A percentile compares a stretch with the other conserved stretches of the same genome.
Conservation (phyloP, 192 early-diverging fungal genomes). For the Podila epicladia region DNA sequence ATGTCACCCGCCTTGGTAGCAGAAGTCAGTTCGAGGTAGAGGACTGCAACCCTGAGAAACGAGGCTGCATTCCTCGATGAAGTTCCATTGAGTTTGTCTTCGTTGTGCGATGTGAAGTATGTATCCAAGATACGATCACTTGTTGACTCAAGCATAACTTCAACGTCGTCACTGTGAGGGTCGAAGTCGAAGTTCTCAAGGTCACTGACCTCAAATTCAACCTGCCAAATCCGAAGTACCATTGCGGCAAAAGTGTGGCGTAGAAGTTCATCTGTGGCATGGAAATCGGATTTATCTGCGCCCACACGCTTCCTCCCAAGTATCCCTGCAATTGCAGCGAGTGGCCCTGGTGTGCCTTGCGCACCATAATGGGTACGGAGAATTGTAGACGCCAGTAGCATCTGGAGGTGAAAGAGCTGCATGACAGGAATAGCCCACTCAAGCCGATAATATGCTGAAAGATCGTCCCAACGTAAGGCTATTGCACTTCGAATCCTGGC, state of each 20-base stretch:
- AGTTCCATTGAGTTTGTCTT: neutral
- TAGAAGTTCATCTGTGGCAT: constrained; percentile 15
- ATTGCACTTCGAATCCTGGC: neutral
- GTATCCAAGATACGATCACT: neutral
- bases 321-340: neutral
- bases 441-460: neutral
- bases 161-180: neutral
- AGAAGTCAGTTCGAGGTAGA: neutral
- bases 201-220: neutral
- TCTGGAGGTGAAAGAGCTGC: constrained; percentile 20
- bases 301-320: neutral
- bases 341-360: neutral
- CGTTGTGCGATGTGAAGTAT: neutral
- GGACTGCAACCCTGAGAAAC: neutral
- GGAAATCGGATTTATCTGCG: constrained; percentile 6
- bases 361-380: neutral
- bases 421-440: constrained; percentile 18
- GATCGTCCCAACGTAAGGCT: neutral
- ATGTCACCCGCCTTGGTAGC: neutral
- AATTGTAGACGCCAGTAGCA: constrained; percentile 1
- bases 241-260: constrained; percentile 5
- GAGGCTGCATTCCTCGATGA: constrained; percentile 6
- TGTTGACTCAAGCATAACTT: too few relatives aligned
- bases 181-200: neutral
- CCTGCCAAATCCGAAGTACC: constrained; percentile 4